Conservation (phyloP, 1,284 basidiomycete genomes). For the Pyrrhoderma noxium region DNA sequence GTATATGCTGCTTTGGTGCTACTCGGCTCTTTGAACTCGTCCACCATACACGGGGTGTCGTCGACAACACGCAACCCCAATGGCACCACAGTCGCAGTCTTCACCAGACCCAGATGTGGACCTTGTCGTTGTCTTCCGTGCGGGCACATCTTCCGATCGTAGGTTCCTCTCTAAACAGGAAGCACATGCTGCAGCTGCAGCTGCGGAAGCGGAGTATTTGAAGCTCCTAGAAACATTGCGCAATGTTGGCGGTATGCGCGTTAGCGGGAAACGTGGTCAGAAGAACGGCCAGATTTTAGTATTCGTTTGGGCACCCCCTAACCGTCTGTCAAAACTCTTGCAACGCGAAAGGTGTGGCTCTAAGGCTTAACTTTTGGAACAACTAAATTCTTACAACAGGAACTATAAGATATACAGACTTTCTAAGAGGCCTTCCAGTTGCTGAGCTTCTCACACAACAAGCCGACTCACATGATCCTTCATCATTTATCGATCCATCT, state of each 20-base stretch:
- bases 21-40: no score
- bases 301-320: slow-evolving; percentile 67
- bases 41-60: no score
- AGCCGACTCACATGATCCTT: slow-evolving; percentile 31
- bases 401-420: slow-evolving; percentile 48
- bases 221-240: slow-evolving; percentile 55
- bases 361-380: not conserved
- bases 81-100: no score
- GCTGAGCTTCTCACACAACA: slow-evolving; percentile 32
- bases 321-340: slow-evolving; percentile 57
- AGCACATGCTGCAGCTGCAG: slow-evolving; percentile 49
- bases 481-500: slow-evolving; percentile 27
- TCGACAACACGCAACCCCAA: no score
- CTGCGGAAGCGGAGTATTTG: slow-evolving; percentile 62
- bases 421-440: slow-evolving; percentile 55
- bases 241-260: slow-evolving; percentile 58
- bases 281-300: slow-evolving; percentile 73
- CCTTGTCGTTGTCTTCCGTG: slow-evolving; percentile 61
- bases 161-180: slow-evolving; percentile 51
- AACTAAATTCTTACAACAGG: slow-evolving; percentile 1
- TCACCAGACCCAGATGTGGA: slow-evolving; percentile 45
- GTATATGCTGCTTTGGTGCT: no score
- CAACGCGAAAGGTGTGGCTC: slow-evolving; percentile 68
- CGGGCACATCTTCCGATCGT: slow-evolving; percentile 25
- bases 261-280: slow-evolving; percentile 67